Conservation (phyloP, 768 basidiomycete species). For the Mycena olivaceomarginata region DNA sequence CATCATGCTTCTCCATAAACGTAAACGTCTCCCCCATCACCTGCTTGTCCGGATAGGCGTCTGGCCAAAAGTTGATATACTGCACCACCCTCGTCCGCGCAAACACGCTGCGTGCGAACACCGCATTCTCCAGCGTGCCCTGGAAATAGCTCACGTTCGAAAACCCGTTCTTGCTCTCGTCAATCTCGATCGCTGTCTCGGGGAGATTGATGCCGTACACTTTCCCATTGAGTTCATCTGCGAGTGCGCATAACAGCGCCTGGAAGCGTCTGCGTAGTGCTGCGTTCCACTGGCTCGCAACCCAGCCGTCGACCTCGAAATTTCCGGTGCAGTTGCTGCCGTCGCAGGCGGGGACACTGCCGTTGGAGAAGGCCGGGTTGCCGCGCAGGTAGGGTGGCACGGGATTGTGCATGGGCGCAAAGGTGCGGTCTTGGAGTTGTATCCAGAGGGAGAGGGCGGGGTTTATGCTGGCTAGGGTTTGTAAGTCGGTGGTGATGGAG, state of each 20-base stretch:
- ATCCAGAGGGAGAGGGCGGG: constrained; percentile 6
- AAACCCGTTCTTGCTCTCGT: constrained; percentile 7
- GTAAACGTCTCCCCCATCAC: neutral
- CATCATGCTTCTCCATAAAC: constrained; percentile 2
- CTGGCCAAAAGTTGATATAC: constrained; percentile 9
- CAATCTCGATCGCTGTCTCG: constrained; percentile 4
- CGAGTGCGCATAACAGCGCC: constrained; percentile 8
- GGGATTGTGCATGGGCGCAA: neutral
- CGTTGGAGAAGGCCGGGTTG: constrained; percentile 8
- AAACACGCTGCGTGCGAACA: constrained; percentile 4
- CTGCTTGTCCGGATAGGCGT: constrained; percentile 1
- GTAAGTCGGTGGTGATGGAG: constrained; percentile 5
- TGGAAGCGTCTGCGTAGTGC: constrained; percentile 8
- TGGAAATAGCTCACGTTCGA: constrained; percentile 5
- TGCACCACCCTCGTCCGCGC: constrained; percentile 8
- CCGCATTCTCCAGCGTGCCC: constrained; percentile 8
- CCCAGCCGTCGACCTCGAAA: constrained; percentile 6
- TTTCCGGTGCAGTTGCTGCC: constrained; percentile 4
- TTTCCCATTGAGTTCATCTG: neutral
- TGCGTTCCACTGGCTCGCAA: constrained; percentile 6
- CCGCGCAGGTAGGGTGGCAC: constrained; percentile 4
- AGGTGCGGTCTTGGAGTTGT: constrained; percentile 6
- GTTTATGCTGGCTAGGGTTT: constrained; percentile 7
- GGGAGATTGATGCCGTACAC: constrained; percentile 5
- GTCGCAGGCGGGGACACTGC: constrained; percentile 8